Conservation (phyloP, 2,329 filamentous ascomycete genomes). For the Lecanicillium sp. region DNA sequence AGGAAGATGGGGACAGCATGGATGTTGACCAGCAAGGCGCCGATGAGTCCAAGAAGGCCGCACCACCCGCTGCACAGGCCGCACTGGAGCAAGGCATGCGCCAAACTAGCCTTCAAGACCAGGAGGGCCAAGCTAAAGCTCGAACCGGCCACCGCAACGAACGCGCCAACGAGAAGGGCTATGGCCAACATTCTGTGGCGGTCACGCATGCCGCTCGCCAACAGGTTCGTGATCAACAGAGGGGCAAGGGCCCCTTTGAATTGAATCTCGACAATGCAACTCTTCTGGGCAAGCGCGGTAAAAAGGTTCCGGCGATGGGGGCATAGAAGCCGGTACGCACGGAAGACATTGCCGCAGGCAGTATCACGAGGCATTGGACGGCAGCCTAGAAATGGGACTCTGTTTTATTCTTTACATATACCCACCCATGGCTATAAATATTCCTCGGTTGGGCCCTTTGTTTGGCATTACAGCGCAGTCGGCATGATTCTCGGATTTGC, state of each 20-base stretch:
- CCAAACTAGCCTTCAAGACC: conserved; percentile 64
- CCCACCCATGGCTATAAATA: no score
- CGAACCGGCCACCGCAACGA: conserved; percentile 15
- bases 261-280: conserved; percentile 88
- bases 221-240: conserved; percentile 61
- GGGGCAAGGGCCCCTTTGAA: conserved; percentile 79
- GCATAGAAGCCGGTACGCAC: conserved; percentile 18
- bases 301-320: conserved; percentile 42
- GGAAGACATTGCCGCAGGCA: background rate
- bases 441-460: no score
- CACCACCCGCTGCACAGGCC: conserved; percentile 45
- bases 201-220: conserved; percentile 79
- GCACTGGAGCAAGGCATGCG: conserved; percentile 82
- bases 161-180: conserved; percentile 52
- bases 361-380: no score
- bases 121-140: conserved; percentile 22
- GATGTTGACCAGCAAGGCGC: conserved; percentile 57
- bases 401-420: no score
- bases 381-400: no score
- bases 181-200: conserved; percentile 80
- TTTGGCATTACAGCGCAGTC: no score
- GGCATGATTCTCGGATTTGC: no score
- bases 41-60: conserved; percentile 27
- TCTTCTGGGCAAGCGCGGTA: conserved; percentile 63
- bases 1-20: conserved; percentile 51